Base-by-base conservation (phyloP, 257 asterid species). In the Solanum paucissectum region DNA sequence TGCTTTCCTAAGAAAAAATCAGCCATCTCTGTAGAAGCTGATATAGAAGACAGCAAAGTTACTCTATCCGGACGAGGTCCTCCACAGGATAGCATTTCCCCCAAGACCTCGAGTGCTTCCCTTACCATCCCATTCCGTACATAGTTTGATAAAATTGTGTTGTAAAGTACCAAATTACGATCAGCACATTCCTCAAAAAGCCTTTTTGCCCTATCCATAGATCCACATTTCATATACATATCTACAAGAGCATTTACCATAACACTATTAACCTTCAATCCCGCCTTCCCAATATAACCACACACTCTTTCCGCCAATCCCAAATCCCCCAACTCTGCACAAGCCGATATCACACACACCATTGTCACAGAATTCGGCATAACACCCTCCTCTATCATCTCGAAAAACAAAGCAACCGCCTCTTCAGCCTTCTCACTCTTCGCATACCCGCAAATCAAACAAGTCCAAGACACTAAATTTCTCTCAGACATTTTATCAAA, bases 201-300 rank as follows among this genome's bases (percentile, higher is more conserved):
- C 83, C 40, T 84, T 64, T 86, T 91, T 12, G 96, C 96, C 88
- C 87, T 92, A 58, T 87, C 89, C 21, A 21, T 21, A 5, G 88
- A 92, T 72, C 94, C 95, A 74, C 93, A 91, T 87, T 93, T 93
- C 93, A 93, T 90, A 82, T 92, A 90, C 95, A 93, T 91, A 81
- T 92, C 94, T 16, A 92, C 90, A 74, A 94, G 88, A 14, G 94
- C 93, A 87, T 91, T 94, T 33, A 91, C 87, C 93, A 94, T 86
- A 12, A 91, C 91, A 71, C 66, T 83, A 84, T 94, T 92, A 58
- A 68, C 82, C 34, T 88, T 84, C 27, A 94, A 52, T 85, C 89
- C 91, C 2, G 88, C 86, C 18, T 81, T 72, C 33, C 33, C 87
- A 18, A 91, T 81, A 88, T 42, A 87, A 33, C 74, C 83, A 86